phyloP scores from a whole-genome alignment of 805 yeast species.

The Suhomyces emberorum region DNA sequence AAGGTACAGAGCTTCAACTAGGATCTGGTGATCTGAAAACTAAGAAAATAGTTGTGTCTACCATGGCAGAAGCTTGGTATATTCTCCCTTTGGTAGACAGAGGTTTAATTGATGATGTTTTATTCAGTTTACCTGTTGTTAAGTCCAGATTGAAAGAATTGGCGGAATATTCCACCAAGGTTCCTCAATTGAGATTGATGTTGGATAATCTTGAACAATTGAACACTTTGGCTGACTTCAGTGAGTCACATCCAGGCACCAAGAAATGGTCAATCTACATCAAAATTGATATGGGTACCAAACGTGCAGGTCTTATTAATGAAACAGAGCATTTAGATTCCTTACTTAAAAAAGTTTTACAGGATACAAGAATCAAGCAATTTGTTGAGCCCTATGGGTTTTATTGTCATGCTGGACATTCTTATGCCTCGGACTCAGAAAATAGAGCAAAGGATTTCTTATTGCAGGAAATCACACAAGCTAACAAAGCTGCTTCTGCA shows the following conservation, averaged over 20 bases:
- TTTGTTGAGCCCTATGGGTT: slow-evolving; percentile 57
- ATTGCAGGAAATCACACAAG: slow-evolving; percentile 56
- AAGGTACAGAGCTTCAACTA: slow-evolving; percentile 55
- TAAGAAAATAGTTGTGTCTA: slow-evolving; percentile 60
- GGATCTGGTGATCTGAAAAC: slow-evolving; percentile 41
- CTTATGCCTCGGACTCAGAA: slow-evolving; percentile 49
- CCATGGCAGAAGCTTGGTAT: slow-evolving; percentile 63
- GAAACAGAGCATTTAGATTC: slow-evolving; percentile 33
- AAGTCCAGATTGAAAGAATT: slow-evolving; percentile 49
- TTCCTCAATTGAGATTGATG: slow-evolving; percentile 52
- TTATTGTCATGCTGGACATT: slow-evolving; percentile 79
- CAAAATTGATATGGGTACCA: slow-evolving; percentile 69
- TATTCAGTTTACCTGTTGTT: slow-evolving; percentile 43
- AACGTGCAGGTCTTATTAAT: slow-evolving; percentile 57
- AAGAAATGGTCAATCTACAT: slow-evolving; percentile 61
- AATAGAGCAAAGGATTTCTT: slow-evolving; percentile 48
- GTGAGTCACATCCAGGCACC: slow-evolving; percentile 15
- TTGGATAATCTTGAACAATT: slow-evolving; percentile 61
- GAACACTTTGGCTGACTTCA: slow-evolving; percentile 41
- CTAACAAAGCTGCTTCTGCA: slow-evolving; percentile 48
- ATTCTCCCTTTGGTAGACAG: slow-evolving; percentile 37
- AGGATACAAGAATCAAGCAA: slow-evolving; percentile 19
- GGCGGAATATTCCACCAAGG: slow-evolving; percentile 37
- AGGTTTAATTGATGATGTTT: slow-evolving; percentile 34
- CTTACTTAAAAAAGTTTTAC: slow-evolving; percentile 30